Conservation (phyloP, 805 yeast genomes). For the Myxozyma sirexii region DNA sequence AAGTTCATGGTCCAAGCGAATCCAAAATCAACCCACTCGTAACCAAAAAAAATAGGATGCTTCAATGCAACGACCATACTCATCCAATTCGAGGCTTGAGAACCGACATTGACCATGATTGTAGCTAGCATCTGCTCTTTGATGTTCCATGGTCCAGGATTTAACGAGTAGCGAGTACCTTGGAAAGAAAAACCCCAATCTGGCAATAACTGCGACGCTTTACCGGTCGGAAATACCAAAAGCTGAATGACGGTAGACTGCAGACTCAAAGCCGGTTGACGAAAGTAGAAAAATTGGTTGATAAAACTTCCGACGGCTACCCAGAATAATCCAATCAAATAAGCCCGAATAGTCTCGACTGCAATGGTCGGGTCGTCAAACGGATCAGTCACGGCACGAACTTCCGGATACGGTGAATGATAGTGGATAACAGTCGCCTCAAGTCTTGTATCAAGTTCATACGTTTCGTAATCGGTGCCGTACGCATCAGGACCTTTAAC, state of each 20-base stretch:
- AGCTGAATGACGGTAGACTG: constrained; percentile 68
- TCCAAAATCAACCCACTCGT: constrained; percentile 44
- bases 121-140: constrained; percentile 72
- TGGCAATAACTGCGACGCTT: constrained; percentile 34
- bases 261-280: constrained; percentile 58
- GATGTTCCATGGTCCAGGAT: constrained; percentile 66
- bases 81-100: constrained; percentile 16
- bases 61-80: constrained; percentile 8
- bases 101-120: constrained; percentile 38
- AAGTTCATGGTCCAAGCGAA: constrained; percentile 57
- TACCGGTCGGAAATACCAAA: constrained; percentile 61
- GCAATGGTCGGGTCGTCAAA: constrained; percentile 55
- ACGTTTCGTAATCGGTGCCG: constrained; percentile 5
- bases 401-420: constrained; percentile 69
- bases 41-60: constrained; percentile 15
- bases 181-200: constrained; percentile 28
- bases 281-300: constrained; percentile 61
- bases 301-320: constrained; percentile 59
- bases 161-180: constrained; percentile 50
- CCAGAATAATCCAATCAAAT: constrained; percentile 56
- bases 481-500: constrained; percentile 7
- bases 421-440: constrained; percentile 49
- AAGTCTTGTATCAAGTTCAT: constrained; percentile 10
- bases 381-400: constrained; percentile 62
- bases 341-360: constrained; percentile 56